phyloP scores from a whole-genome alignment of 108 stramenopile genomes.

The Nannochloropsis salina region DNA sequence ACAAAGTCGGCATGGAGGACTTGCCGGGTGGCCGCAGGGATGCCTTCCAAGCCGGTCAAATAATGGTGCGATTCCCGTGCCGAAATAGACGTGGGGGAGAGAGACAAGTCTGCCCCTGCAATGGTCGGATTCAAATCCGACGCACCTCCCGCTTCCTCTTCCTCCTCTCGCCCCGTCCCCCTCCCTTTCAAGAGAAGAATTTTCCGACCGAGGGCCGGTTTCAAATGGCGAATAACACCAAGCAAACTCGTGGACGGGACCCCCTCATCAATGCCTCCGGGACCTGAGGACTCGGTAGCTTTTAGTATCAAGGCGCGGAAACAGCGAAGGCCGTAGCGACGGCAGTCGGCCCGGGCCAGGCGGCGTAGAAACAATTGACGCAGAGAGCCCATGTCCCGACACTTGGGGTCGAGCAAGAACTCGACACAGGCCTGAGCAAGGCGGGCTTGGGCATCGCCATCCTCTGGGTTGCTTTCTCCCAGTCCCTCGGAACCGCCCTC shows the following conservation, averaged over 20 bases:
- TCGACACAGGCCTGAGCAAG: background rate
- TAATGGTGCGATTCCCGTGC: background rate
- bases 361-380: background rate
- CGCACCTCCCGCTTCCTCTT: background rate
- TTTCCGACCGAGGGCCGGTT: background rate
- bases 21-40: background rate
- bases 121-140: background rate
- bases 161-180: background rate
- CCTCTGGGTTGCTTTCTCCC: background rate
- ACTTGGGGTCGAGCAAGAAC: background rate
- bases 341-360: background rate
- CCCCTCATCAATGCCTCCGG: too few species aligned
- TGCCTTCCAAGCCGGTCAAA: background rate
- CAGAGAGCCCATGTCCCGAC: background rate
- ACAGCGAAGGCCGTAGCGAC: background rate
- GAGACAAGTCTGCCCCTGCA: background rate
- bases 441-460: background rate
- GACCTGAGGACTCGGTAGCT: too few species aligned
- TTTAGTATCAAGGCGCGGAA: background rate
- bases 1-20: background rate
- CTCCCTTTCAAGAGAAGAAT: background rate
- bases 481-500: background rate
- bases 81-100: too few species aligned
- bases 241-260: too few species aligned
- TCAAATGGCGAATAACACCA: background rate